Evolutionary conservation across 1,284 basidiomycete species (phyloP), one percentile per base, ranked within the genome.

Genomic region (Stygiomarasmius scandens): DNA sequence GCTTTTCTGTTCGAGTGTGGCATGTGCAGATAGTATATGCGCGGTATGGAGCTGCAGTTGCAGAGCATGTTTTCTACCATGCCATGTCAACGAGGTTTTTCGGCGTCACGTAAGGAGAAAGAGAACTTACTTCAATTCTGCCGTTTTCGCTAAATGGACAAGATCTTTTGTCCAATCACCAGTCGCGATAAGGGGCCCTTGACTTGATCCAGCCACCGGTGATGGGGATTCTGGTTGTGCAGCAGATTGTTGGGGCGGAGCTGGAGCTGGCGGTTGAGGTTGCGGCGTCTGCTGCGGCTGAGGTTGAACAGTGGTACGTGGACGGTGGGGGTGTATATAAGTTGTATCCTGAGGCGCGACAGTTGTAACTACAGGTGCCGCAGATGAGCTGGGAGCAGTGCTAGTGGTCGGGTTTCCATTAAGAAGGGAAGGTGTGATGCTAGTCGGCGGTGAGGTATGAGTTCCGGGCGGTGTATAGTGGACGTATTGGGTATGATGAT

Each of bases 91-190:
- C n/a, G n/a, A n/a, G n/a, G n/a, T n/a, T n/a, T n/a, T n/a, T n/a
- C n/a, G n/a, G n/a, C n/a, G n/a, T 44, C 29, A 44, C 27, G 45
- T 38, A 29, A 43, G 45, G 58, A 62, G 43, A 54, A 52, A 52
- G 47, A 56, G 50, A 49, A 58, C 41, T 61, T 49, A 92, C 89
- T 92, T 92, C 64, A 92, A 78, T 67, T 92, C 90, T 16, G 90
- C 90, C 0, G 87, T 90, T 75, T 88, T 91, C 3, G 90, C 90
- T 20, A 92, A 79, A 59, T 91, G 88, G 49, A 92, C 86, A 47
- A 92, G 80, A 71, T 90, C 88, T 66, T 87, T 89, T 32, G 89
- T 90, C 90, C 90, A 92, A 70, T 92, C 89, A 6, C 89, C 89
- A 19, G 84, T 85, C 3, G 89, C 87, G 51, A 90, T 76, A 52